Evolutionary conservation across 257 asterid genomes (phyloP).

Genomic region (Solanum chiquidenum): DNA sequence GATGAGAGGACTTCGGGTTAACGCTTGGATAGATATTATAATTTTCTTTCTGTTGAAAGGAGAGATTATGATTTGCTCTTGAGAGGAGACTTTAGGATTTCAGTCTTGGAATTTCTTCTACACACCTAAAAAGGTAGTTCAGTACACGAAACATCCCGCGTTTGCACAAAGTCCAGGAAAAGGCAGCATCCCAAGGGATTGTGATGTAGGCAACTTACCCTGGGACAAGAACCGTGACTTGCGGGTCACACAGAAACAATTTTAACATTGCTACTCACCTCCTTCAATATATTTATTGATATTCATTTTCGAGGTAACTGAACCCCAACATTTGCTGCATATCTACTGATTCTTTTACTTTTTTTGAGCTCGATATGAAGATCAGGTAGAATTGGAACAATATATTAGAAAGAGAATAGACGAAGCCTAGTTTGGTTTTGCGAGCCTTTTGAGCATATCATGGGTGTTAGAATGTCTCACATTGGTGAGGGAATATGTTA

Average conservation of each 20-base stretch:
- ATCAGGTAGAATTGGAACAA: not conserved
- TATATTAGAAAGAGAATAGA: not conserved
- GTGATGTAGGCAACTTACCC: not conserved
- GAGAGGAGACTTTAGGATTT: not conserved
- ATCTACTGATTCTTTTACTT: not conserved
- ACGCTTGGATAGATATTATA: not conserved
- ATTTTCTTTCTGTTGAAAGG: not conserved
- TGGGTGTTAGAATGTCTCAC: not conserved
- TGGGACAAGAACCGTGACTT: not conserved
- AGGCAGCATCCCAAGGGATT: not conserved
- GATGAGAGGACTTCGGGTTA: not conserved
- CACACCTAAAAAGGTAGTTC: not conserved
- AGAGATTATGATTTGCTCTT: not conserved
- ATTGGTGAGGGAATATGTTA: not conserved
- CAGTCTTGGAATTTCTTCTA: not conserved
- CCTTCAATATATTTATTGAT: not conserved
- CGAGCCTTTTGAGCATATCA: not conserved
- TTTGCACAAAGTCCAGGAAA: not conserved
- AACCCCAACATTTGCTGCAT: not conserved
- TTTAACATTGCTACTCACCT: not conserved
- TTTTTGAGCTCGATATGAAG: not conserved
- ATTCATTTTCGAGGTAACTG: not conserved
- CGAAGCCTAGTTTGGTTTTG: not conserved
- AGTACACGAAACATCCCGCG: not conserved
- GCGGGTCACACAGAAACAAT: not conserved